phyloP scores from a whole-genome alignment of 768 basidiomycete genomes.

The Tricholoma hemisulphureum region DNA sequence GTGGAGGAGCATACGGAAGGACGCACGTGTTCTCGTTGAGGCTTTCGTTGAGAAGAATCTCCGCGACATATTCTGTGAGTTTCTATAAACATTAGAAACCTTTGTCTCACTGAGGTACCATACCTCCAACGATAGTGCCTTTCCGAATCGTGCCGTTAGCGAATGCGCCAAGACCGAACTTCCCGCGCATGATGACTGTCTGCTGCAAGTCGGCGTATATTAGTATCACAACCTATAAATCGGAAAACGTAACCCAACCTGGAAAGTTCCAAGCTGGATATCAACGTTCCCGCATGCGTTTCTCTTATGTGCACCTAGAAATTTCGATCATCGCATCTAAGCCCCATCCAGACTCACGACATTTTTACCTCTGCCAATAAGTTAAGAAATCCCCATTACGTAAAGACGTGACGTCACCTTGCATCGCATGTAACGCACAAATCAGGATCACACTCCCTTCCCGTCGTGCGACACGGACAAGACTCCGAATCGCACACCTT shows the following conservation, averaged over 20 bases:
- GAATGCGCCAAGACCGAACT: slow-evolving; percentile 48
- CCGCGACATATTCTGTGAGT: slow-evolving; percentile 43
- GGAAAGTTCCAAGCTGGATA: slow-evolving; percentile 20
- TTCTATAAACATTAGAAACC: too few species aligned
- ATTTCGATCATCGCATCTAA: too few species aligned
- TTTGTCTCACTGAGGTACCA: too few species aligned
- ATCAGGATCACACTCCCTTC: slow-evolving; percentile 55
- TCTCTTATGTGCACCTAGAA: neutral
- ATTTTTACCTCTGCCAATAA: slow-evolving; percentile 13
- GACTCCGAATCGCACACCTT: slow-evolving; percentile 11
- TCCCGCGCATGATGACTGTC: slow-evolving; percentile 33
- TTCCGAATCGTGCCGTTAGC: slow-evolving; percentile 20
- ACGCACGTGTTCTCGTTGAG: slow-evolving; percentile 2
- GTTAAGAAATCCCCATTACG: neutral
- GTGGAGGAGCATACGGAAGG: too few species aligned
- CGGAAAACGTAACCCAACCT: slow-evolving; percentile 7
- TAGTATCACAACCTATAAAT: neutral
- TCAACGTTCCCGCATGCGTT: slow-evolving; percentile 16
- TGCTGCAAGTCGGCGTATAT: slow-evolving; percentile 21
- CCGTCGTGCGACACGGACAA: slow-evolving; percentile 37
- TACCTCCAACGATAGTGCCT: slow-evolving; percentile 25
- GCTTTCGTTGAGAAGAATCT: slow-evolving; percentile 9
- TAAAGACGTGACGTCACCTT: slow-evolving; percentile 26
- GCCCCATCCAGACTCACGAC: too few species aligned
- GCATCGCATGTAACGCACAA: slow-evolving; percentile 45